Base-by-base conservation (phyloP, 192 early-diverging fungal genomes). In the Coemansia sp. region DNA sequence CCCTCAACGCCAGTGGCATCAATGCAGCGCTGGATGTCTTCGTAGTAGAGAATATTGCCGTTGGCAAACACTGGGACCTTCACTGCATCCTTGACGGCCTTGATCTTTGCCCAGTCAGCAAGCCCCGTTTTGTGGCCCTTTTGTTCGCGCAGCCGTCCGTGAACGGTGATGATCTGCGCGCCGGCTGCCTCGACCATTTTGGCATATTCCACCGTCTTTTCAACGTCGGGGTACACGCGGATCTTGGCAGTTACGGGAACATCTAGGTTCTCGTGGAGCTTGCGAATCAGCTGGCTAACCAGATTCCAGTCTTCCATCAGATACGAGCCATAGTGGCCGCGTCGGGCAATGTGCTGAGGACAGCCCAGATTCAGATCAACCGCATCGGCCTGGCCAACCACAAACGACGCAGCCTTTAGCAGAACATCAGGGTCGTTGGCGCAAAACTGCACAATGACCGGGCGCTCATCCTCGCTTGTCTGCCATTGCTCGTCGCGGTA, bases 211-310 rank as follows among this genome's bases (percentile, higher is more conserved):
- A 98, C 78, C 5, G 96, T 97, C 69, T 94, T 92, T 62, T 91
- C 91, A 2, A 91, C 74, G n/a, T 92, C 90, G 0, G 91, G 87
- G 59, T 88, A 98, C 4, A 97, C 86, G 9, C 96, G 83, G 63
- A 98, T 98, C 75, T 99, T 99, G 80, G 89, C 93, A 0, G 96
- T 99, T 3, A 99, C 93, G 0, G 97, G 97, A 5, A 98, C 82
- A 17, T 83, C 64, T 1, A 98, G 76, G 36, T 93, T 81, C 59
- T 87, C 77, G 77, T 96, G 85, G n/a, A 98, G 83, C 6, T 71
- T 90, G 55, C 73, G 78, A 14, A 96, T 89, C 61, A 86, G 68
- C 61, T 48, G 57, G 58, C 70, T 74, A 25, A 85, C 36, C 64
- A 87, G 60, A 0, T 92, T 89, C 96, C 94, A 96, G 24, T 98